Base-by-base conservation (phyloP, 768 basidiomycete genomes). In the Rhodotorula paludigena region DNA sequence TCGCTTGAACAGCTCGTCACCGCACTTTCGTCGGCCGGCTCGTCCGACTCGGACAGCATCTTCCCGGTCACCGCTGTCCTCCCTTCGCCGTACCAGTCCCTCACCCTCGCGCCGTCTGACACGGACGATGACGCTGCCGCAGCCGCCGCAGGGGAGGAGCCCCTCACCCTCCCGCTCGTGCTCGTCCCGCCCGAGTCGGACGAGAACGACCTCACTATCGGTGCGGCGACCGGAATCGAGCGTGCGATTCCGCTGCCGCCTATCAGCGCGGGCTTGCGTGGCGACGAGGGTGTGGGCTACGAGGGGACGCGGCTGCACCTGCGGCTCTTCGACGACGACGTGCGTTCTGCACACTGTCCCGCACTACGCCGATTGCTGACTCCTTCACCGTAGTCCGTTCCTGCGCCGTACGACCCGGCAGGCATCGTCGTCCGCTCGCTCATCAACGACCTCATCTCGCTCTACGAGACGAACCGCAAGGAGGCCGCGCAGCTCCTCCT, bases 381-480 rank as follows among this genome's bases (percentile, higher is more conserved):
- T 23, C 32, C 16, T n/a, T 36, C 9, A 30, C 44, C 12, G 61
- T 68, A 62, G 44, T 54, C 58, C 42, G 67, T 61, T 30, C 73
- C 57, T 33, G 60, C 61, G 18, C 61, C 62, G 49, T 49, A 73
- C 30, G 56, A 72, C 42, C 44, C 57, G 25, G 52, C 63, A 0
- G 71, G 71, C 25, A 39, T 36, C 33, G 81, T 87, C 35, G 82
- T 96, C 10, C 88, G 88, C 33, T 83, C 86, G 18, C 82, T 85
- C 32, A 78, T 96, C 16, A 79, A 85, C 12, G 92, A 97, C 75
- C 83, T 87, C 28, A 78, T 96, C 48, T 85, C 90, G 64, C 88
- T 97, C 23, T 98, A 90, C 74, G 94, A 98, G 77, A 85, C 96
- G 57, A 98, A 99, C 78, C 85, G 96, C 61, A 96, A 94, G 77